Base-by-base conservation (phyloP, 768 basidiomycete species). In the Coprinopsis cinerea region DNA sequence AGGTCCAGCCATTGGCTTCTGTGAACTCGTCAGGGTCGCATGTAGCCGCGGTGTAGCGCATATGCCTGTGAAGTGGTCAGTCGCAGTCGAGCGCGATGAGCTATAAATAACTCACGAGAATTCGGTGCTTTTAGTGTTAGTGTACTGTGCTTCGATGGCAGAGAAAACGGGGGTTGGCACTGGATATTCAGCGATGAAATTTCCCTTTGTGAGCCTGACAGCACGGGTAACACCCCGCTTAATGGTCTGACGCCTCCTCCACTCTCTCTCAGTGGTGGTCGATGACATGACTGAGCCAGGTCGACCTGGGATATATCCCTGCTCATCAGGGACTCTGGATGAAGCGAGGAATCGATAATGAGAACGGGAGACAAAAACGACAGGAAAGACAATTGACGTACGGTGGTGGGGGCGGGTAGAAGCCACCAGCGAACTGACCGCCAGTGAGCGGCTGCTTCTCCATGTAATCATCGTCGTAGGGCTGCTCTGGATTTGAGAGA, bases 1-100 rank as follows among this genome's bases (percentile, higher is more conserved):
- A 72, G 1, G 87, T 83, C 77, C 83, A 97, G 27, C 94, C 94
- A 56, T 76, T 79, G 9, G 77, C 85, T 61, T 83, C 79, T 7
- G 70, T 69, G 61, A 93, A 94, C 54, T 93, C 90, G 61, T 95
- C 92, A 13, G 92, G 92, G 60, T 95, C 92, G 60, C 81, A 83
- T 1, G 90, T 93, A 15, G 90, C 92, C 15, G 92, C 93, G 36
- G 85, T 93, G 69, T 95, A 96, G 35, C 92, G 79, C 89, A 96
- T 92, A 67, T 96, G 92, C 27, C 83, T 86, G 47, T 22, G 18
- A 6, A 45, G 37, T 10, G 41, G 20, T 26, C 22, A 7, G 10
- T 14, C 11, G 7, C 37, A 9, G 28, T 41, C 18, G 32, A 11
- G 36, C 17, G 51, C 37, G 47, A 39, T 32, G 36, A 37, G 26